phyloP scores from a whole-genome alignment of 495 filamentous ascomycete species.

The Penicillium taxi region DNA sequence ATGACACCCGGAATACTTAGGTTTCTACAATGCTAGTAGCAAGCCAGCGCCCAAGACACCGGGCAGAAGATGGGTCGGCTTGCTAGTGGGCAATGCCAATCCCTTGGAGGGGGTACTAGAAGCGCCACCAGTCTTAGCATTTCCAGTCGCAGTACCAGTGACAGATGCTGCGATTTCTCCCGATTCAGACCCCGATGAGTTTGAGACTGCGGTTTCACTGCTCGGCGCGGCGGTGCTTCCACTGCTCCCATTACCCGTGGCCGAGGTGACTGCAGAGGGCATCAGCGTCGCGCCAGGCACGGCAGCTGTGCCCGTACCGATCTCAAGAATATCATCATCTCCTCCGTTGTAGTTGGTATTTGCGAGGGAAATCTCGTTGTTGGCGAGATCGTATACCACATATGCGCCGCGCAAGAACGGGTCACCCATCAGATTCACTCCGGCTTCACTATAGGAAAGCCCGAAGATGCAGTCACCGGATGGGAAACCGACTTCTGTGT shows the following conservation, averaged over 20 bases:
- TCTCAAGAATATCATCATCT: slow-evolving; percentile 55
- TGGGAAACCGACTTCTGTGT: slow-evolving; percentile 7
- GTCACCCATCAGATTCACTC: slow-evolving; percentile 68
- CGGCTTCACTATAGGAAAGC: slow-evolving; percentile 48
- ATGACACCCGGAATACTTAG: too few relatives aligned
- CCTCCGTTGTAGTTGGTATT: slow-evolving; percentile 70
- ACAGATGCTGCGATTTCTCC: background rate
- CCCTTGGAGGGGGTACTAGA: slow-evolving; percentile 10
- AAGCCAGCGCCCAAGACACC: slow-evolving; percentile 17
- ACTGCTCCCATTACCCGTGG: slow-evolving; percentile 11
- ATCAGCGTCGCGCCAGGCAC: slow-evolving; percentile 52
- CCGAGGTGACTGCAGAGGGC: slow-evolving; percentile 41
- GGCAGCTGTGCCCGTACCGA: slow-evolving; percentile 49
- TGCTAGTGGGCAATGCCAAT: slow-evolving; percentile 13
- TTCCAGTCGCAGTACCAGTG: slow-evolving; percentile 5
- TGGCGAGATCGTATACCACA: slow-evolving; percentile 77
- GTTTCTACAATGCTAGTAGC: slow-evolving; percentile 14
- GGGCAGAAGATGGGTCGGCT: slow-evolving; percentile 15
- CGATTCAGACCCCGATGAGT: background rate
- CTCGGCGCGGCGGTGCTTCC: background rate
- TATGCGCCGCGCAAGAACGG: slow-evolving; percentile 87
- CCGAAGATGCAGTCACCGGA: slow-evolving; percentile 53
- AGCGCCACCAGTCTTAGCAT: slow-evolving; percentile 1
- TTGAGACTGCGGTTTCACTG: too few relatives aligned
- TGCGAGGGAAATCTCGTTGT: slow-evolving; percentile 70